Conservation (phyloP, 768 basidiomycete species). For the Roridomyces roridus region DNA sequence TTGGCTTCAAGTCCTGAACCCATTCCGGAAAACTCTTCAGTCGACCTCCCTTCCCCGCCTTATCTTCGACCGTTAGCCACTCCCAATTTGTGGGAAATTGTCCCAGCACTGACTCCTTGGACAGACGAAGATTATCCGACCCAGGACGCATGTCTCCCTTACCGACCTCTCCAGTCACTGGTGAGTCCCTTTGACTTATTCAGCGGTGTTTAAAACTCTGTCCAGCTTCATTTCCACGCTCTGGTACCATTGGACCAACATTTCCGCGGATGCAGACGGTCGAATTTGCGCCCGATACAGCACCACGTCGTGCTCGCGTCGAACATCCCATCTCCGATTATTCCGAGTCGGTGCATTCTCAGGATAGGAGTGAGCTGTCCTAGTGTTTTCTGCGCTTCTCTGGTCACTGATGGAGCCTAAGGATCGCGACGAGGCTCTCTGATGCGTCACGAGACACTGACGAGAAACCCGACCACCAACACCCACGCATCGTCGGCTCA, state of each 20-base stretch:
- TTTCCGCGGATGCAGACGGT: slow-evolving; percentile 49
- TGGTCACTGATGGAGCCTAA: slow-evolving; percentile 1
- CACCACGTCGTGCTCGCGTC: slow-evolving; percentile 31
- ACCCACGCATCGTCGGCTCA: slow-evolving; percentile 25
- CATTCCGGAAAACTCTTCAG: neutral
- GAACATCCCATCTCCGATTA: slow-evolving; percentile 24
- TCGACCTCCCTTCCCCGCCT: slow-evolving; percentile 12
- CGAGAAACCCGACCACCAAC: slow-evolving; percentile 22
- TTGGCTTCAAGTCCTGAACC: slow-evolving; percentile 19
- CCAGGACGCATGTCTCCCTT: slow-evolving; percentile 38
- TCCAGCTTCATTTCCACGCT: slow-evolving; percentile 41
- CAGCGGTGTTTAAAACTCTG: neutral
- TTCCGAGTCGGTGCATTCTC: slow-evolving; percentile 13
- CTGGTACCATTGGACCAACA: slow-evolving; percentile 35
- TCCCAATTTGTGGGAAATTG: neutral
- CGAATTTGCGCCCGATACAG: slow-evolving; percentile 54
- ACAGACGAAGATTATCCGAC: slow-evolving; percentile 45
- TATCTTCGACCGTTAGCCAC: slow-evolving; percentile 15
- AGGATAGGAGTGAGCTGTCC: slow-evolving; percentile 25
- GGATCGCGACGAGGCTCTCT: slow-evolving; percentile 29
- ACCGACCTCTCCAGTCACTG: slow-evolving; percentile 37
- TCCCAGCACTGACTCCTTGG: slow-evolving; percentile 8
- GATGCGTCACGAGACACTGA: slow-evolving; percentile 28
- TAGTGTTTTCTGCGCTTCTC: neutral
- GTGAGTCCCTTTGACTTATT: slow-evolving; percentile 30